These are phyloP conservation scores for Meyerozyma athensensis DNA, from an alignment of 1,139 yeast species.

Conservation along the genomic window DNA sequence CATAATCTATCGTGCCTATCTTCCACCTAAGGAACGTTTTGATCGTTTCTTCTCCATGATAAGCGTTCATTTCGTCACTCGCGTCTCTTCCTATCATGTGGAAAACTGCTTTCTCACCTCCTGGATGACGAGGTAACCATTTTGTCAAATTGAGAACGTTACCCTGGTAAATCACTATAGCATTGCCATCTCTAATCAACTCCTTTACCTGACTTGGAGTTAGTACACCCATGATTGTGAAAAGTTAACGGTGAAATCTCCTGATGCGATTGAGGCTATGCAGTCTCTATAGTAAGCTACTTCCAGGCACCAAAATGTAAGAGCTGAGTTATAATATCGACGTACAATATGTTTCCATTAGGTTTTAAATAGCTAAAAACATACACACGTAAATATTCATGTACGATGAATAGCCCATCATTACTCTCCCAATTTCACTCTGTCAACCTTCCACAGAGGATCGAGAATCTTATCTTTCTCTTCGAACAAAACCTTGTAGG, in stretches of 20 bases:
- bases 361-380: too few relatives aligned
- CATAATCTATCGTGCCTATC: conserved; percentile 56
- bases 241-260: background rate
- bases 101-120: conserved; percentile 79
- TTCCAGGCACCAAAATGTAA: too few relatives aligned
- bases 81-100: conserved; percentile 91
- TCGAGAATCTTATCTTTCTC: conserved; percentile 71
- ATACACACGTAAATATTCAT: background rate
- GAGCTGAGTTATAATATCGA: too few relatives aligned
- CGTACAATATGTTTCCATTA: too few relatives aligned
- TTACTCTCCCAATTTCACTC: conserved; percentile 51
- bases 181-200: conserved; percentile 62
- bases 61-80: conserved; percentile 83
- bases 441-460: conserved; percentile 71
- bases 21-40: conserved; percentile 47
- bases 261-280: conserved; percentile 2
- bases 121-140: conserved; percentile 79
- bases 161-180: conserved; percentile 61
- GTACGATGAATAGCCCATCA: background rate
- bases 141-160: conserved; percentile 59
- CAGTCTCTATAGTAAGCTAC: too few relatives aligned
- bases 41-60: conserved; percentile 62
- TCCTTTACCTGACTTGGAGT: conserved; percentile 27
- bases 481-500: conserved; percentile 78
- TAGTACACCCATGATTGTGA: conserved; percentile 8